Base-by-base conservation (phyloP, 176 grass and related monocot genomes). In the Luzula sylvatica region DNA sequence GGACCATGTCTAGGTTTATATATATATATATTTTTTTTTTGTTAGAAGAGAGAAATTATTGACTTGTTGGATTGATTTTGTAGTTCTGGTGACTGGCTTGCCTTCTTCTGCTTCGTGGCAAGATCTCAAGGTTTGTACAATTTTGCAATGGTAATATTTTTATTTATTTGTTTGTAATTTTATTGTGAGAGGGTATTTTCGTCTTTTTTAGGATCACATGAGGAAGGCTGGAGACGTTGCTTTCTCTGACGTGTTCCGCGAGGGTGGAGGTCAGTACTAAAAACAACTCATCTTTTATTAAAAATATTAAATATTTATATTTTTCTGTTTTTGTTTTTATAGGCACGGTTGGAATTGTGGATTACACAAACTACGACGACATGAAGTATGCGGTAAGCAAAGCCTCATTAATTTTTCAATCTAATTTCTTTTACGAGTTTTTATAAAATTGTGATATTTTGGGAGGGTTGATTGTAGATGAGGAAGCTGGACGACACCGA, bases 51-150 rank as follows among this genome's bases (percentile, higher is more conserved):
- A n/a, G n/a, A n/a, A n/a, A n/a, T n/a, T n/a, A n/a, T n/a, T n/a
- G n/a, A n/a, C n/a, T 23, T 44, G 38, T 44, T 64, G 26, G 25
- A 61, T 60, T 24, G 26, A 26, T 28, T 53, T 12, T 68, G 64
- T 65, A 98, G 92, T 98, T 52, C 47, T 83, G 53, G 81, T 98
- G 19, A 72, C 65, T 19, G 92, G 92, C 38, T 53, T 98, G 48
- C 92, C 92, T 71, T 90, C 85, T 47, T 90, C 92, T 82, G 92
- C 86, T 20, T 98, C 92, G 8, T 98, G 92, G 92, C 92, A 98
- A 71, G 92, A 98, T 62, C 62, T 98, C 38, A 98, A 98, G 92
- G 92, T 98, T 52, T 44, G 52, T 54, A 19, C 12, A 15, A 11
- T 72, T 52, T 14, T 19, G 21, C 16, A 43, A 55, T 29, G 14